Base-by-base conservation (phyloP, 2,329 filamentous ascomycete species). In the Epichloe festucae region DNA sequence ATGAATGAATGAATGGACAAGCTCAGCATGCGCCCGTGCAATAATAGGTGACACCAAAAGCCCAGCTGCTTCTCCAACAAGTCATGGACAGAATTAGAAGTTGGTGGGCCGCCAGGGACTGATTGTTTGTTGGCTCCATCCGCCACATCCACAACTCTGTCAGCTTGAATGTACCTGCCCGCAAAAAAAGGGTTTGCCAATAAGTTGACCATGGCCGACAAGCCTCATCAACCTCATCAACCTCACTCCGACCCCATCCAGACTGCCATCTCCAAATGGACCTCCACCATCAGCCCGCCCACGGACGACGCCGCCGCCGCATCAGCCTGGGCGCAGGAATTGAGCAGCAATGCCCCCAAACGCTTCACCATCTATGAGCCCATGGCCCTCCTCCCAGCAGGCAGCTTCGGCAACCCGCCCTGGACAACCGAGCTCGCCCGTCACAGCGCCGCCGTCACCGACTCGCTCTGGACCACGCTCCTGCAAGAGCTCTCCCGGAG, bases 341-440 rank as follows among this genome's bases (percentile, higher is more conserved):
- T 78, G 10, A 43, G 74, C 19, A 60, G 57, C 11, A 62, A 66
- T 42, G 70, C 73, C 2, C 79, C 81, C 0, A 80, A 76, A 57
- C 67, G 79, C 55, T 84, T 78, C 72, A 75, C 75, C 0, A 67
- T 76, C 12, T 84, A 84, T 58, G 75, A 76, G 52, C 79, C 80
- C 10, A 77, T 84, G 73, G 73, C 75, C 4, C 68, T 84, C 15
- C 70, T 84, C 1, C 79, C 81, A 0, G 71, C 74, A 0, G 79
- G 79, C 27, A 79, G 78, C 57, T 82, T 84, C 65, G 62, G 65
- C 4, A 62, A 65, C 4, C 17, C 56, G 1, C 45, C 58, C 3
- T 81, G 76, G 76, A 59, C 57, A 2, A 44, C 54, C 3, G 48
- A 73, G 2, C 59, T 79, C 1, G 50, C 47, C 34, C 52, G 55